A percentile compares a stretch with the other conserved stretches of the same genome.
Evolutionary conservation across 2,329 filamentous ascomycete genomes (phyloP).

Genomic region (Fusarium metavorans): DNA sequence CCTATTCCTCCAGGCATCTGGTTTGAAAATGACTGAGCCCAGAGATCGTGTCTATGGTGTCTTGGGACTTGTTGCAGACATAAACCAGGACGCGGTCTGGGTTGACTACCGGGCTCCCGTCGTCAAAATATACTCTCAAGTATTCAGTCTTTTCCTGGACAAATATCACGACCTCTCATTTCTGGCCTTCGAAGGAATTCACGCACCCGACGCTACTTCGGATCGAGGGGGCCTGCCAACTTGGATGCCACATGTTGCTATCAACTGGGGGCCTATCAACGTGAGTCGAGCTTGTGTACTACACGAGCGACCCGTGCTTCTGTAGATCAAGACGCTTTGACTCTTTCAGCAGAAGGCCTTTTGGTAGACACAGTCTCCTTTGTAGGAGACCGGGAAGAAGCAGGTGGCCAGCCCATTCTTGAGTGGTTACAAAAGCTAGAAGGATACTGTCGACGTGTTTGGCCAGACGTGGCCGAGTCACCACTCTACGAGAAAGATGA

Average conservation of each 20-base stretch:
- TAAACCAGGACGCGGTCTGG: background rate
- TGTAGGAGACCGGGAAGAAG: background rate
- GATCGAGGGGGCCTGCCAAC: background rate
- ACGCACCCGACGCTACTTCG: too few relatives aligned
- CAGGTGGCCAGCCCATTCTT: background rate
- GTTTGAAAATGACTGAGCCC: background rate
- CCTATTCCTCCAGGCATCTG: background rate
- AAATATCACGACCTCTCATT: background rate
- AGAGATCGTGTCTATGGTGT: slow-evolving; percentile 8
- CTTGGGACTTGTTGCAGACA: background rate
- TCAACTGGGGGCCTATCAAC: background rate
- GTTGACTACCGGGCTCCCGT: background rate
- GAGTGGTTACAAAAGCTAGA: background rate
- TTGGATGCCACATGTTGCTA: background rate
- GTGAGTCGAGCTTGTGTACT: background rate
- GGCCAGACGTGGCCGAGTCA: background rate
- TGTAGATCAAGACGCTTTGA: background rate
- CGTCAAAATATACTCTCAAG: background rate
- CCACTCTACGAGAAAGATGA: background rate
- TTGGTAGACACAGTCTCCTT: background rate
- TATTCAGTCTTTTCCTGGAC: background rate
- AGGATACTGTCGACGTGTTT: background rate
- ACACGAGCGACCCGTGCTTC: background rate
- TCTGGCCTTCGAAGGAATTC: background rate
- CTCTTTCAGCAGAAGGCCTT: background rate